A percentile compares a stretch with the other conserved stretches of the same genome.
These are phyloP conservation scores for Hymenoscyphus fraxineus DNA, from an alignment of 2,329 filamentous ascomycete species.

Conservation along the genomic window DNA sequence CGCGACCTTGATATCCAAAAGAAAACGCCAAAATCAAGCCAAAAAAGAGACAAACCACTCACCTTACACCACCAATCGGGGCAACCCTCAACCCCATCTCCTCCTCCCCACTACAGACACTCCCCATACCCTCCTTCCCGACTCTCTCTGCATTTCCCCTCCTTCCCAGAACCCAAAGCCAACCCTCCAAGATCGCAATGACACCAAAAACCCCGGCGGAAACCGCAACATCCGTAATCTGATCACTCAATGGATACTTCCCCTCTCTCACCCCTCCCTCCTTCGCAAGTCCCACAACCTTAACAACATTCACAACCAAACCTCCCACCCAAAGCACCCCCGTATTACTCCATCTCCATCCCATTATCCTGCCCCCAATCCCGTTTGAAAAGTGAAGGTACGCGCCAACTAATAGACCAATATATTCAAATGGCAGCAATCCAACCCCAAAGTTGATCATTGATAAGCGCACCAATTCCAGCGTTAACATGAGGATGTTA, in stretches of 20 bases:
- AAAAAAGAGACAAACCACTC: background rate
- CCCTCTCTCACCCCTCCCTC: conserved; percentile 32
- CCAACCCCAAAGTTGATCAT: conserved; percentile 34
- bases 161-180: conserved; percentile 24
- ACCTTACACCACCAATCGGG: background rate
- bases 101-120: conserved; percentile 11
- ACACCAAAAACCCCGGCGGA: conserved; percentile 36
- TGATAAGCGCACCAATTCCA: conserved; percentile 35
- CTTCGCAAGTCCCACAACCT: conserved; percentile 31
- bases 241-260: conserved; percentile 35
- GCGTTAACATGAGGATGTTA: conserved; percentile 33
- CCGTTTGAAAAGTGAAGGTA: conserved; percentile 30
- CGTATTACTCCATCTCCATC: conserved; percentile 30
- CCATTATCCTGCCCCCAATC: conserved; percentile 19
- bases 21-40: too few relatives aligned
- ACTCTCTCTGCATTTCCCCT: conserved; percentile 14
- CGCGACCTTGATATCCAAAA: too few relatives aligned
- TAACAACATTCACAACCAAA: conserved; percentile 29
- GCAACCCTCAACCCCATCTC: conserved; percentile 7
- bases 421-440: conserved; percentile 36
- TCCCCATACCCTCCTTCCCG: conserved; percentile 7
- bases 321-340: conserved; percentile 33
- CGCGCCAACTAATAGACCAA: conserved; percentile 30
- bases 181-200: conserved; percentile 30
- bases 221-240: conserved; percentile 35